Evolutionary conservation across 1,284 basidiomycete genomes (phyloP), one percentile per base, ranked within the genome.

Genomic region (Pseudozyma thailandica): DNA sequence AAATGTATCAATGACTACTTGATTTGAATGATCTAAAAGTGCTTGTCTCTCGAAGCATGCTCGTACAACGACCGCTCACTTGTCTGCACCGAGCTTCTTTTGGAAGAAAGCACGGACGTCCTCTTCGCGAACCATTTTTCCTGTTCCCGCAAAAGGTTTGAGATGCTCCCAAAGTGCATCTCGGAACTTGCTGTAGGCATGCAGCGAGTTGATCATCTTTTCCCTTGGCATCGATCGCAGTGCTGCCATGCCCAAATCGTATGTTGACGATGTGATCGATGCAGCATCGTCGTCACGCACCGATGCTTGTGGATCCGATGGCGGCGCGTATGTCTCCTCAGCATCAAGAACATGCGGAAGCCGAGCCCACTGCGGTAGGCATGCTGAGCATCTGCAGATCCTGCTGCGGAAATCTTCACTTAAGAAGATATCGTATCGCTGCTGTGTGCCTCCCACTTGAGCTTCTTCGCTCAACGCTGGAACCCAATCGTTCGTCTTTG

Each of bases 191-290:
- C 74, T 60, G 63, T 84, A 85, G 1, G 82, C 84, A 25, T 77
- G 70, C 35, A 83, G 50, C 26, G 82, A 82, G 48, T 84, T 76
- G 61, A 84, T 69, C 65, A 84, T 84, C 57, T 82, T 80, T 18
- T 75, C 78, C 8, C 83, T 70, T n/a, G 84, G 84, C 70, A 84
- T 77, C 18, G 64, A 66, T 1, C 66, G 69, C 38, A 84, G 74
- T 25, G 83, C 82, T 20, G 79, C 79, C 68, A 84, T 77, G n/a
- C 82, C 84, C 27, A 83, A 72, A 46, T 84, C 84, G 62, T 83
- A 83, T 10, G 82, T 83, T 10, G 81, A 82, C 54, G 74, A 72
- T 8, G 66, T 63, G 44, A 58, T 49, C 1, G 63, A 76, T 4
- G 62, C 71, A 3, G 68, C 72, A 26, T 78, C 79, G 45, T 71